Percentiles rank a stretch among this genome's conserved stretches.
These are phyloP conservation scores for Gamarada debralockiae DNA, from an alignment of 495 filamentous ascomycete species.

Conservation along the genomic window DNA sequence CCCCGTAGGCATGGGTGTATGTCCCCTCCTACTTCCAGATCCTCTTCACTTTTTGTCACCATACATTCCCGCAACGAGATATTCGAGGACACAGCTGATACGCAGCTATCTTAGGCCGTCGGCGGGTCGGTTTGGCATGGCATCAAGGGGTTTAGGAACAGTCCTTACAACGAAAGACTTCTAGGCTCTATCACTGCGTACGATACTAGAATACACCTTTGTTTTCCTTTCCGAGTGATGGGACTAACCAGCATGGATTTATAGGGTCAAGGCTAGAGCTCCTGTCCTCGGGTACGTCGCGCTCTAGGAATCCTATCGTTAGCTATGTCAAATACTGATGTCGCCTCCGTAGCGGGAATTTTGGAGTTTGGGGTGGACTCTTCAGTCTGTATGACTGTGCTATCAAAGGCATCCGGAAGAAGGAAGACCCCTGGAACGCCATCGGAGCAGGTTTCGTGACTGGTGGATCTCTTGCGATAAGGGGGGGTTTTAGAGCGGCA, in stretches of 20 bases:
- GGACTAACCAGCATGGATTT: too few species aligned
- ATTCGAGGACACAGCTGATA: too few species aligned
- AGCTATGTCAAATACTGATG: too few species aligned
- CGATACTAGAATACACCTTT: too few species aligned
- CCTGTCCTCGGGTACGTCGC: slow-evolving; percentile 94
- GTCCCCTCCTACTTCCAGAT: slow-evolving; percentile 27
- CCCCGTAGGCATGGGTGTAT: slow-evolving; percentile 99
- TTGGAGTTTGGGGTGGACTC: slow-evolving; percentile 93
- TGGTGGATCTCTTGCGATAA: slow-evolving; percentile 82
- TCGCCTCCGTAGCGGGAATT: too few species aligned
- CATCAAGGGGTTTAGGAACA: slow-evolving; percentile 92
- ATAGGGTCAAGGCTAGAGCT: slow-evolving; percentile 95
- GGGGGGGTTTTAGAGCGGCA: slow-evolving; percentile 83
- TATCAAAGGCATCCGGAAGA: slow-evolving; percentile 89
- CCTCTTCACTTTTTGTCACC: neutral
- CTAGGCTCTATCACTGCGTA: slow-evolving; percentile 93
- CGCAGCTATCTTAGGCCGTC: slow-evolving; percentile 53
- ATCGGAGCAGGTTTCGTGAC: slow-evolving; percentile 97
- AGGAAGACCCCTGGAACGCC: slow-evolving; percentile 96
- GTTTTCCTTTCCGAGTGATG: too few species aligned
- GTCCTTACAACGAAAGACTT: slow-evolving; percentile 83
- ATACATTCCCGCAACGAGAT: too few species aligned
- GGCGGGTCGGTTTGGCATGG: slow-evolving; percentile 97
- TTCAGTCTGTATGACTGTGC: slow-evolving; percentile 95
- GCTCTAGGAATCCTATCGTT: too few species aligned